These are phyloP conservation scores for Solanum peruvianum DNA, from an alignment of 257 asterid genomes.

Conservation along the genomic window DNA sequence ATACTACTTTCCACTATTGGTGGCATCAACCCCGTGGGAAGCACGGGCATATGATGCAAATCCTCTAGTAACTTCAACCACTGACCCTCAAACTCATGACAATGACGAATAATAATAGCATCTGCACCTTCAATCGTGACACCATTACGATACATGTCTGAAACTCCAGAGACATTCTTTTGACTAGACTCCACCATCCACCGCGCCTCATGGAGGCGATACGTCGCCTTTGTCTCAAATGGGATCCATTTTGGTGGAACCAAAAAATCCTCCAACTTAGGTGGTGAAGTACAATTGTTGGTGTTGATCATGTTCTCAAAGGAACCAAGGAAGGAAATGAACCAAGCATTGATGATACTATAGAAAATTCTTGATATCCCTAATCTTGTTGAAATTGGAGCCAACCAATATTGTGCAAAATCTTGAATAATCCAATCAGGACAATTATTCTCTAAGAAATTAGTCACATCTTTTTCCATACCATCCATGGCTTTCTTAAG, in stretches of 20 bases:
- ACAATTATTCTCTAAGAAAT: not conserved
- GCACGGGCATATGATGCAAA: not conserved
- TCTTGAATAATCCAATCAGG: slow-evolving; percentile 28
- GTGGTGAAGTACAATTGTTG: not conserved
- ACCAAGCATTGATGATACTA: not conserved
- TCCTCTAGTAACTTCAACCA: not conserved
- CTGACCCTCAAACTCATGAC: not conserved
- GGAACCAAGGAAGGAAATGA: not conserved
- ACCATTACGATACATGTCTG: slow-evolving; percentile 1
- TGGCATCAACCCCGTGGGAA: slow-evolving; percentile 17
- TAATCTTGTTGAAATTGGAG: slow-evolving; percentile 2
- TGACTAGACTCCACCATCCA: slow-evolving; percentile 12
- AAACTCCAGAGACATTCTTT: not conserved
- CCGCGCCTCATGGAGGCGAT: not conserved
- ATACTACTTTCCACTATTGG: not conserved
- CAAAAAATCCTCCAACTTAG: slow-evolving; percentile 14
- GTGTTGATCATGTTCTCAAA: not conserved
- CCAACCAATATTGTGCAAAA: slow-evolving; percentile 19
- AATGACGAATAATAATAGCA: not conserved
- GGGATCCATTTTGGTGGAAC: slow-evolving; percentile 11
- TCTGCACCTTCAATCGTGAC: not conserved
- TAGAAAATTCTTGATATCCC: not conserved
- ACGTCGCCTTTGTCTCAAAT: slow-evolving; percentile 13
- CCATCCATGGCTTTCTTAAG: slow-evolving; percentile 23
- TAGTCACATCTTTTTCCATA: slow-evolving; percentile 6